Conservation (phyloP, 129 eudicot genomes). For the Centrapalus pauciflorus region DNA sequence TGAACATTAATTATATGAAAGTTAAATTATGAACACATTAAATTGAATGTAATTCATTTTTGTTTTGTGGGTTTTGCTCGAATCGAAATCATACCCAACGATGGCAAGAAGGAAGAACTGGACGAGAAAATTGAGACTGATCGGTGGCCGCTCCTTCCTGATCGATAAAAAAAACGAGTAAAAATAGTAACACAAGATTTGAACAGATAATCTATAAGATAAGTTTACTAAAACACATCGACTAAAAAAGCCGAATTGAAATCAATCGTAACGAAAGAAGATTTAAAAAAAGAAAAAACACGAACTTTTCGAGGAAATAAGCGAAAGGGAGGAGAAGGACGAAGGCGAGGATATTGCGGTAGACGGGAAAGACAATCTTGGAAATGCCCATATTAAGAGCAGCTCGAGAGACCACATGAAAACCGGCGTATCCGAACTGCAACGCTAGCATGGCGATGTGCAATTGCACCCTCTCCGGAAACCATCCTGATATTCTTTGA, state of each 20-base stretch:
- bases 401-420: constrained; percentile 87
- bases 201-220: neutral
- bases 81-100: constrained; percentile 56
- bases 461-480: constrained; percentile 79
- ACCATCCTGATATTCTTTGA: constrained; percentile 24
- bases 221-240: too few species aligned
- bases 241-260: neutral
- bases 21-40: neutral
- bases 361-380: constrained; percentile 90
- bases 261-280: neutral
- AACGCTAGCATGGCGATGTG: constrained; percentile 83
- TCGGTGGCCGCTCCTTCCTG: constrained; percentile 94
- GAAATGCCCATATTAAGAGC: constrained; percentile 99
- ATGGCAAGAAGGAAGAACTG: constrained; percentile 91
- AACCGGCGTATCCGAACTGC: constrained; percentile 97
- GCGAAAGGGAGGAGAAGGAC: constrained; percentile 87
- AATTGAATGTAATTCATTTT: neutral
- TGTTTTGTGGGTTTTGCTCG: neutral
- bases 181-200: neutral
- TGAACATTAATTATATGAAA: too few species aligned
- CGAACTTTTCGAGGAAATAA: constrained; percentile 85
- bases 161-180: neutral
- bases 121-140: constrained; percentile 52
- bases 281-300: neutral
- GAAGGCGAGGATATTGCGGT: constrained; percentile 80